A percentile compares a stretch with the other conserved stretches of the same genome.
These are phyloP conservation scores for Solanum sejunctum DNA, from an alignment of 257 asterid genomes.

Conservation along the genomic window DNA sequence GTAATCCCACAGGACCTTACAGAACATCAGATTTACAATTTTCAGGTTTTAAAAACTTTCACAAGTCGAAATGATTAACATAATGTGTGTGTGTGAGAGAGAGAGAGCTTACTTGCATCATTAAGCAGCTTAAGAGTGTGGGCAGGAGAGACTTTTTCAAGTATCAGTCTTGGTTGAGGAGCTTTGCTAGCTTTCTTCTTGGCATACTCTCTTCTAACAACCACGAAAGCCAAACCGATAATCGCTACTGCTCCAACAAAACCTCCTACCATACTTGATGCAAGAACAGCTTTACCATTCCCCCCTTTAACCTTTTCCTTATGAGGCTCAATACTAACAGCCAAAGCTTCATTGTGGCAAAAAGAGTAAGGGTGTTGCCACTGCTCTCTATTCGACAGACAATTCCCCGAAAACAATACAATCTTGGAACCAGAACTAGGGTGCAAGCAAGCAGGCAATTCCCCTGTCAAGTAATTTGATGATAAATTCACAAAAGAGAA, in stretches of 20 bases:
- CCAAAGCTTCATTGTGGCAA: slow-evolving; percentile 73
- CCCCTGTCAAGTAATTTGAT: slow-evolving; percentile 55
- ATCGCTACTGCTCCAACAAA: slow-evolving; percentile 35
- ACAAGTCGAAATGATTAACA: not conserved
- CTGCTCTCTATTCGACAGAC: slow-evolving; percentile 25
- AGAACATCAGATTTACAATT: not conserved
- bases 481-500: slow-evolving; percentile 48
- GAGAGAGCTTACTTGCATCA: slow-evolving; percentile 59
- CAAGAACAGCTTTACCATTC: slow-evolving; percentile 35
- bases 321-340: slow-evolving; percentile 55
- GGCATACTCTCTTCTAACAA: slow-evolving; percentile 25
- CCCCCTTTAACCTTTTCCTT: slow-evolving; percentile 9
- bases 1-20: not conserved
- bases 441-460: slow-evolving; percentile 56
- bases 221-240: slow-evolving; percentile 35
- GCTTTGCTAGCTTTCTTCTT: slow-evolving; percentile 22
- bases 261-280: slow-evolving; percentile 58
- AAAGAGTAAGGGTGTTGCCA: slow-evolving; percentile 42
- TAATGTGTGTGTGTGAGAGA: not conserved
- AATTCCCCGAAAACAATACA: slow-evolving; percentile 48
- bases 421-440: not conserved
- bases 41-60: not conserved
- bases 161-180: slow-evolving; percentile 27
- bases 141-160: slow-evolving; percentile 54
- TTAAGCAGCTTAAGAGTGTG: slow-evolving; percentile 66